Base-by-base conservation (phyloP, 257 asterid genomes). In the Lantana camara region DNA sequence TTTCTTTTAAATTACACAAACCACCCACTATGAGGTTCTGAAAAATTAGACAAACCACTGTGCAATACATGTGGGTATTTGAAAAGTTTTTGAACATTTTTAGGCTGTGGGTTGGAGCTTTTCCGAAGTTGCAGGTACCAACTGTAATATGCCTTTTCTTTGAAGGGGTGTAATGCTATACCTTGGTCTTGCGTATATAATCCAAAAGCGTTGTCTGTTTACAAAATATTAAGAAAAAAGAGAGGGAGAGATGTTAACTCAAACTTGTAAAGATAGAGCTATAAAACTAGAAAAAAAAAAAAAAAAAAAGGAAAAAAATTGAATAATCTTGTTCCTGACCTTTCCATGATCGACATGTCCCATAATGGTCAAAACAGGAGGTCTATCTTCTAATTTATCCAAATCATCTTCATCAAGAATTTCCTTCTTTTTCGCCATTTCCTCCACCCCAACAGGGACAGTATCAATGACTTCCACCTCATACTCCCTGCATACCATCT, bases 291-390 rank as follows among this genome's bases (percentile, higher is more conserved):
- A 57, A 17, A 71, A 27, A 27, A 27, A 27, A 27, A 27, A 5
- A 27, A 4, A 17, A 19, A 29, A 41, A 57, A 17, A 71, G 17
- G 16, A 35, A 60, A 8, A 9, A 66, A 60, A 55, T 35, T 48
- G 14, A 57, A 48, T 62, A 69, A 52, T 3, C 37, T 19, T 27
- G 51, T 60, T 58, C 58, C 76, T 63, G 55, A 90, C 99, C 96
- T 94, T 94, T 78, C 99, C 99, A 73, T 94, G 99, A 78, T 94
- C 99, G 66, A 94, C 99, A 66, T 94, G 99, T 22, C 99, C 98
- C 99, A 94, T 94, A 67, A 94, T 90, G 64, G 99, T 90, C 57
- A 94, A 69, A 64, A 94, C 96, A 42, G 99, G 96, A 65, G 99
- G 98, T 70, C 99, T 77, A 57, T 84, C 83, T 82, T 84, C 82